phyloP scores from a whole-genome alignment of 2,329 filamentous ascomycete species.

The Domatiomyces globalis region DNA sequence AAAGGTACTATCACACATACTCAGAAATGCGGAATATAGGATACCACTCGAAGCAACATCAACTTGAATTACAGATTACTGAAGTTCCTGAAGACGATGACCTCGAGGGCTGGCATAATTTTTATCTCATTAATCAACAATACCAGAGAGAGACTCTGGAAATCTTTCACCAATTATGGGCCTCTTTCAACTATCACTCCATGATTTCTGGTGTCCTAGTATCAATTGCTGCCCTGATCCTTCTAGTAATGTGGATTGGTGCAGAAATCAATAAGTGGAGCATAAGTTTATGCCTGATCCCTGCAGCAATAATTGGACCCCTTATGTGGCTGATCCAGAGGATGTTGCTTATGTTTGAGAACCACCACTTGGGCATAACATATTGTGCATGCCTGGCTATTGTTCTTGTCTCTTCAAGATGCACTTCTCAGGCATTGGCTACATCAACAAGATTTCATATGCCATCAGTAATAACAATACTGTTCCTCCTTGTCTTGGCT shows the following conservation, averaged over 20 bases:
- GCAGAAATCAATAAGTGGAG: too few relatives aligned
- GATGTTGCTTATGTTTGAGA: slow-evolving; percentile 29
- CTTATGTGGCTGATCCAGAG: slow-evolving; percentile 39
- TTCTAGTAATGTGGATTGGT: slow-evolving; percentile 60
- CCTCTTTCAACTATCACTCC: slow-evolving; percentile 71
- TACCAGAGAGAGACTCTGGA: slow-evolving; percentile 69
- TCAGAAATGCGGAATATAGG: slow-evolving; percentile 28
- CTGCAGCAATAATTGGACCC: too few relatives aligned
- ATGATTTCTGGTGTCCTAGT: slow-evolving; percentile 68
- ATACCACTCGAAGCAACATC: slow-evolving; percentile 6
- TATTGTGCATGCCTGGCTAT: slow-evolving; percentile 22
- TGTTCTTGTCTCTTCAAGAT: slow-evolving; percentile 60
- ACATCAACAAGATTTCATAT: too few relatives aligned
- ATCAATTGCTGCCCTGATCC: slow-evolving; percentile 55
- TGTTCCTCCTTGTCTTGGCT: slow-evolving; percentile 61
- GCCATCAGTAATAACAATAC: too few relatives aligned
- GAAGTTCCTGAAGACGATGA: slow-evolving; percentile 12
- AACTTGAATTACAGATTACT: slow-evolving; percentile 18
- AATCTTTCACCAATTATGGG: slow-evolving; percentile 76
- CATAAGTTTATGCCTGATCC: too few relatives aligned
- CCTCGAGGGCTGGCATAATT: slow-evolving; percentile 34
- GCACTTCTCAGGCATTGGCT: too few relatives aligned
- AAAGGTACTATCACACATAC: slow-evolving; percentile 78
- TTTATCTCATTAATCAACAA: slow-evolving; percentile 50
- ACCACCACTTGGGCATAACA: slow-evolving; percentile 23